phyloP scores from a whole-genome alignment of 2,329 filamentous ascomycete genomes.

The Neocucurbitaria cava region DNA sequence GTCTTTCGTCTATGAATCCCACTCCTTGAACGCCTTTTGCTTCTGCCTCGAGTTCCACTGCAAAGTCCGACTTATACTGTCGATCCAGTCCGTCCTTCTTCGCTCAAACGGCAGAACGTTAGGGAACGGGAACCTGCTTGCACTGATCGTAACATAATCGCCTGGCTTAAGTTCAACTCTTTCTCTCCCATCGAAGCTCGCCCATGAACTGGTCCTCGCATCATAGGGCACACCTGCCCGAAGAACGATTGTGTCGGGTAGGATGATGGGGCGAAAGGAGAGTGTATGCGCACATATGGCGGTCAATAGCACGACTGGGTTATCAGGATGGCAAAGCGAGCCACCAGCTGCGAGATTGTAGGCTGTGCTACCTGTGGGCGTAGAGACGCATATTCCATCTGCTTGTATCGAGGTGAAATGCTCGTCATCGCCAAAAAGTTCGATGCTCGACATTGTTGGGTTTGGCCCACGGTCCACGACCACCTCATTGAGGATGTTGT shows the following conservation, averaged over 20 bases:
- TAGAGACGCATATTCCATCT: slow-evolving; percentile 92
- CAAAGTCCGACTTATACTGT: slow-evolving; percentile 78
- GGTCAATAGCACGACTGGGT: slow-evolving; percentile 92
- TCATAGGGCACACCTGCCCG: slow-evolving; percentile 94
- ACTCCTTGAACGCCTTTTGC: slow-evolving; percentile 64
- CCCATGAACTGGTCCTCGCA: slow-evolving; percentile 88
- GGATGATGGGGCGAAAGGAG: slow-evolving; percentile 93
- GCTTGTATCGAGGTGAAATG: slow-evolving; percentile 94
- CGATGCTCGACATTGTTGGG: slow-evolving; percentile 89
- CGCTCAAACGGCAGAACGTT: slow-evolving; percentile 74
- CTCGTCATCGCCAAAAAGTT: slow-evolving; percentile 93
- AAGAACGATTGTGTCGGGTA: slow-evolving; percentile 94
- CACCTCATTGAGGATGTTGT: slow-evolving; percentile 95
- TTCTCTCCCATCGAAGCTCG: slow-evolving; percentile 95
- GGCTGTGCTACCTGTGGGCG: slow-evolving; percentile 91
- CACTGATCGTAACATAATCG: slow-evolving; percentile 85
- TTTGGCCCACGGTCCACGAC: slow-evolving; percentile 94
- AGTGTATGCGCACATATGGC: slow-evolving; percentile 95
- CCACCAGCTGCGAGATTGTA: slow-evolving; percentile 97
- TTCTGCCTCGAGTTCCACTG: slow-evolving; percentile 83
- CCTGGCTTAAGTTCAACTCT: slow-evolving; percentile 74
- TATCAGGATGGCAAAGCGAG: slow-evolving; percentile 92
- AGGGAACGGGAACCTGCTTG: slow-evolving; percentile 80
- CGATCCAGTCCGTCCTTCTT: slow-evolving; percentile 80
- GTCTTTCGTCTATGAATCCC: slow-evolving; percentile 21